These are phyloP conservation scores for Pharnaceum exiguum DNA, from an alignment of 148 eudicot species.

Conservation along the genomic window DNA sequence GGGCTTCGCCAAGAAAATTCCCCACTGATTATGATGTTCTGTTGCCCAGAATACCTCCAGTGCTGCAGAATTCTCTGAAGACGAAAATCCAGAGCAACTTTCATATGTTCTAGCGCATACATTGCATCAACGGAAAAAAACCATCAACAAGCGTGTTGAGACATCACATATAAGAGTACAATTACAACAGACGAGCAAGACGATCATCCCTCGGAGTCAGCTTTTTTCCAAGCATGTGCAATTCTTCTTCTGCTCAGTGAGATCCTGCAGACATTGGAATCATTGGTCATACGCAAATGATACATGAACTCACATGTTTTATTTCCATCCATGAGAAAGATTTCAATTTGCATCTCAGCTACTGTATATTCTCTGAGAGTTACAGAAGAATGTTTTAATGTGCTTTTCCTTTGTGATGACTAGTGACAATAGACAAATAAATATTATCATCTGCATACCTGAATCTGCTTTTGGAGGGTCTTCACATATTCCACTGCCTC, in stretches of 20 bases:
- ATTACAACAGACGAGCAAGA: not conserved
- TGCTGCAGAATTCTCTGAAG: not conserved
- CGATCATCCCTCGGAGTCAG: constrained; percentile 10
- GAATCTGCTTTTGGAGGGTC: constrained; percentile 73
- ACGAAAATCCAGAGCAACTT: not conserved
- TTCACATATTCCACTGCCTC: constrained; percentile 96
- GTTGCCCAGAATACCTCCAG: constrained; percentile 2
- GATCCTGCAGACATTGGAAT: constrained; percentile 52
- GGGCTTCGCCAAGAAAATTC: constrained; percentile 20
- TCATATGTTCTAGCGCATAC: constrained; percentile 1
- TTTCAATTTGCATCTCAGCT: not conserved
- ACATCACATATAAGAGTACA: constrained; percentile 3
- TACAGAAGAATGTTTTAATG: no score
- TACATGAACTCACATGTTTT: not conserved
- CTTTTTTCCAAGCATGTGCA: constrained; percentile 57
- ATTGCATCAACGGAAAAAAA: constrained; percentile 9
- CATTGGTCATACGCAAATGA: not conserved
- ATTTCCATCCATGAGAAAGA: not conserved
- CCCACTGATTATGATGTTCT: constrained; percentile 5
- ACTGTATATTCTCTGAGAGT: no score
- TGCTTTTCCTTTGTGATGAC: not conserved
- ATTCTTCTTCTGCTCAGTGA: constrained; percentile 73
- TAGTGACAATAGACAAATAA: not conserved
- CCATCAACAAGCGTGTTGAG: constrained; percentile 6
- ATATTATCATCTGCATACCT: constrained; percentile 31